A percentile compares a stretch with the other conserved stretches of the same genome.
phyloP scores from a whole-genome alignment of 139 green algal genomes.

The Spirogloea muscicola region DNA sequence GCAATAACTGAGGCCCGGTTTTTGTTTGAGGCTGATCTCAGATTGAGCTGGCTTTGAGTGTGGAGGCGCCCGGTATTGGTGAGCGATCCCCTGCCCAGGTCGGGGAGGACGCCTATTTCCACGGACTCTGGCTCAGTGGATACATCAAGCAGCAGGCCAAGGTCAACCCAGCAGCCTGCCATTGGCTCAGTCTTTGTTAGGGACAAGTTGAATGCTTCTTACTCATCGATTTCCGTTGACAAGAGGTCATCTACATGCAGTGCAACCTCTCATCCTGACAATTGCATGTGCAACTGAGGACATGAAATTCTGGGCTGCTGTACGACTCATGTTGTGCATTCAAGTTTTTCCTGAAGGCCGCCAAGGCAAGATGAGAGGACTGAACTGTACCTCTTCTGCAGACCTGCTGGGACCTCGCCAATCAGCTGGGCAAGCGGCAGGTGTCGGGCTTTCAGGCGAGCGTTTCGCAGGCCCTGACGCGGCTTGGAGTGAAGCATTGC shows the following conservation, averaged over 20 bases:
- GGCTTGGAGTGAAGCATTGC: not conserved
- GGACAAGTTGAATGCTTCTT: too few species aligned
- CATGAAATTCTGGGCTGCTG: too few species aligned
- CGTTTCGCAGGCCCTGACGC: not conserved
- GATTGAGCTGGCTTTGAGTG: not conserved
- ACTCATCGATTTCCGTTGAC: too few species aligned
- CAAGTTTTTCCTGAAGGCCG: too few species aligned
- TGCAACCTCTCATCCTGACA: too few species aligned
- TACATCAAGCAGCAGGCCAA: slow-evolving; percentile 18
- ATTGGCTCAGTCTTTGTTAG: too few species aligned
- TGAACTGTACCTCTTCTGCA: too few species aligned
- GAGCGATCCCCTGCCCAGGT: not conserved
- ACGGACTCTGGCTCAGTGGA: slow-evolving; percentile 8
- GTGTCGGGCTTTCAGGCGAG: slow-evolving; percentile 11
- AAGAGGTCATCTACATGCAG: too few species aligned
- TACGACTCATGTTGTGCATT: too few species aligned
- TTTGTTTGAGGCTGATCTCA: not conserved
- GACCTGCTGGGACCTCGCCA: slow-evolving; percentile 15
- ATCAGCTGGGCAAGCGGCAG: slow-evolving; percentile 7
- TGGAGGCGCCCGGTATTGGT: not conserved
- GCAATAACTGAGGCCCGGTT: not conserved
- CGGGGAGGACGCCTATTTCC: slow-evolving; percentile 1
- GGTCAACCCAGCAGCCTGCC: too few species aligned
- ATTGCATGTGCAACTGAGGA: too few species aligned
- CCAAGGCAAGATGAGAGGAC: too few species aligned